phyloP scores from a whole-genome alignment of 2,329 filamentous ascomycete genomes.

The Hymenoscyphus fructigenus region DNA sequence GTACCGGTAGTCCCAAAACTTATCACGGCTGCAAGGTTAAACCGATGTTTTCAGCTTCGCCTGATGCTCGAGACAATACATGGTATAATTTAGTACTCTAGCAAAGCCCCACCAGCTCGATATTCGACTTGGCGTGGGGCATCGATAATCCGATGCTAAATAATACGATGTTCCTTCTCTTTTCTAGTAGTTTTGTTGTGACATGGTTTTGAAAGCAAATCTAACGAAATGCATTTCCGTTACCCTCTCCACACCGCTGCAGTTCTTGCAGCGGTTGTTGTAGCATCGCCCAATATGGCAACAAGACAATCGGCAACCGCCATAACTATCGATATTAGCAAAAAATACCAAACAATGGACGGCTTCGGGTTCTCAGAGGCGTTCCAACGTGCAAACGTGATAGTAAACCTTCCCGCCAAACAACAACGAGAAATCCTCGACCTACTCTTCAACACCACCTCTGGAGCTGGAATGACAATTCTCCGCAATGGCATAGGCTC shows the following conservation, averaged over 20 bases:
- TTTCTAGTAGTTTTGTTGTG: background rate
- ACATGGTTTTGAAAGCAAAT: background rate
- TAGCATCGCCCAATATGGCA: background rate
- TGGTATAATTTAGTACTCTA: too few relatives aligned
- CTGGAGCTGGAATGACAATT: constrained; percentile 50
- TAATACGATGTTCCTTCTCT: background rate
- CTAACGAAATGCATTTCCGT: constrained; percentile 2
- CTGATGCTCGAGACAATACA: background rate
- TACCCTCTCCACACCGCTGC: background rate
- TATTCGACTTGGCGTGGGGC: constrained; percentile 5
- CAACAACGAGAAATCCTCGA: constrained; percentile 44
- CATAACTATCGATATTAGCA: constrained; percentile 28
- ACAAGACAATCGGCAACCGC: constrained; percentile 10
- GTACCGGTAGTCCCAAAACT: background rate
- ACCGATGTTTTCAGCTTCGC: background rate
- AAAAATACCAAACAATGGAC: constrained; percentile 42
- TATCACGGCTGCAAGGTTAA: constrained; percentile 3
- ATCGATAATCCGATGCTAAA: background rate
- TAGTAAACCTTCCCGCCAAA: constrained; percentile 37
- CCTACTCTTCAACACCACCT: constrained; percentile 45
- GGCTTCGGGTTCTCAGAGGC: constrained; percentile 51
- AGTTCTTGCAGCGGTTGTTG: background rate
- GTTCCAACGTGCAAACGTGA: constrained; percentile 45
- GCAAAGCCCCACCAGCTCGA: constrained; percentile 5
- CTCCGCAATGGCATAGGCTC: constrained; percentile 51